Percentiles rank a stretch among this genome's conserved stretches.
Evolutionary conservation across 1,284 basidiomycete genomes (phyloP).

Genomic region (Boletellus deceptivus): DNA sequence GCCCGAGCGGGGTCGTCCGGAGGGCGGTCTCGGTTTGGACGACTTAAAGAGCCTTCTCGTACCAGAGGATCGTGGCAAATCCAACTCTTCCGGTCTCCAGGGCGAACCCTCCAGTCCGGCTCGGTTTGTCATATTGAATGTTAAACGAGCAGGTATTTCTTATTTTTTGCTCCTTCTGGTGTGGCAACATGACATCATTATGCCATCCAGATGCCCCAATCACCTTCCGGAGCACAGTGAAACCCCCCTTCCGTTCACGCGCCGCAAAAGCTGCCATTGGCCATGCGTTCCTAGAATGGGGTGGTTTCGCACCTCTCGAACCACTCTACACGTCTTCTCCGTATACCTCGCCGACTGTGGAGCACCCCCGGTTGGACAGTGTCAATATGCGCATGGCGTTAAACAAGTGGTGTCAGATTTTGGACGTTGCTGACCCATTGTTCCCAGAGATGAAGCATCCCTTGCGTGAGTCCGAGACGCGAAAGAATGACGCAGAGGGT

Average conservation of each 20-base stretch:
- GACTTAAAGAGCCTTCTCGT: slow-evolving; percentile 31
- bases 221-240: slow-evolving; percentile 20
- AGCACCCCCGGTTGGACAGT: slow-evolving; percentile 19
- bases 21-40: slow-evolving; percentile 38
- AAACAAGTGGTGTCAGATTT: slow-evolving; percentile 36
- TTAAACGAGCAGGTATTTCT: slow-evolving; percentile 28
- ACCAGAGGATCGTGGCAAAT: slow-evolving; percentile 5
- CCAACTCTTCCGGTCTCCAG: background rate
- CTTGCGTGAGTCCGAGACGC: slow-evolving; percentile 4
- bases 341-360: slow-evolving; percentile 18
- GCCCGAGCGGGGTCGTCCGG: slow-evolving; percentile 18
- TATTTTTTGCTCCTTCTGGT: background rate
- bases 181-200: background rate
- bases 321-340: slow-evolving; percentile 32
- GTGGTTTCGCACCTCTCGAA: slow-evolving; percentile 29
- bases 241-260: slow-evolving; percentile 28
- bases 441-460: slow-evolving; percentile 29
- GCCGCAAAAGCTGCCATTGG: slow-evolving; percentile 31
- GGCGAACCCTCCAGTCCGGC: background rate
- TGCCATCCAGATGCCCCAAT: slow-evolving; percentile 16
- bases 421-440: slow-evolving; percentile 30
- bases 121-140: slow-evolving; percentile 22
- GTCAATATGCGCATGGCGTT: slow-evolving; percentile 31
- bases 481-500: background rate
- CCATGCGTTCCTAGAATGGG: slow-evolving; percentile 32